phyloP scores from a whole-genome alignment of 768 basidiomycete species.

The Macrolepiota dolichaula region DNA sequence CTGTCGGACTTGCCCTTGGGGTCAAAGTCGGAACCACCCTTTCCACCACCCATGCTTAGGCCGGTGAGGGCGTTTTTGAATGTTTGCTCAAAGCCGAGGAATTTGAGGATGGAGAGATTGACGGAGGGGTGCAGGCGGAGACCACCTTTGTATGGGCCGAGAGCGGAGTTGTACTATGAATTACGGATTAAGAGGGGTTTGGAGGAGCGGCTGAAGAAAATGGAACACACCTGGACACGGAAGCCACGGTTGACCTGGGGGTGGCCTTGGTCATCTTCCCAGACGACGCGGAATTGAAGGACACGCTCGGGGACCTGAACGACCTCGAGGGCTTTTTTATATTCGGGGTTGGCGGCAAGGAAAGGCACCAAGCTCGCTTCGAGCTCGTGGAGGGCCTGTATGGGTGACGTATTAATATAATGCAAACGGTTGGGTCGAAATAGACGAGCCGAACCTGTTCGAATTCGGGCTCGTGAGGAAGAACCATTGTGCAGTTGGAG shows the following conservation, averaged over 20 bases:
- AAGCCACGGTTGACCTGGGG: slow-evolving; percentile 71
- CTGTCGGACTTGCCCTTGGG: slow-evolving; percentile 77
- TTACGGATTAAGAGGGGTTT: background rate
- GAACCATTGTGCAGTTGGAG: slow-evolving; percentile 28
- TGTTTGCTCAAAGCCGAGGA: slow-evolving; percentile 79
- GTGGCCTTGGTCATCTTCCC: slow-evolving; percentile 69
- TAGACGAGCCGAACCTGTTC: slow-evolving; percentile 52
- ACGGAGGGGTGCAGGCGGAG: slow-evolving; percentile 76
- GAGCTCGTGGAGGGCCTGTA: slow-evolving; percentile 68
- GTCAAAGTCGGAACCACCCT: slow-evolving; percentile 79
- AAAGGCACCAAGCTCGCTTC: slow-evolving; percentile 59
- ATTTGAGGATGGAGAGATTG: slow-evolving; percentile 81
- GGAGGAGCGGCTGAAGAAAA: background rate
- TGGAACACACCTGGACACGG: slow-evolving; percentile 60
- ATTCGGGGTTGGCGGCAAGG: slow-evolving; percentile 62
- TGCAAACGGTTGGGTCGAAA: background rate
- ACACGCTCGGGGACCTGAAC: slow-evolving; percentile 55
- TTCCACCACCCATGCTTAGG: slow-evolving; percentile 74
- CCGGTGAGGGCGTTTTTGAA: slow-evolving; percentile 82
- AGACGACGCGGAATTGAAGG: slow-evolving; percentile 70
- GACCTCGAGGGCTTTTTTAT: slow-evolving; percentile 64
- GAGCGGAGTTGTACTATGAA: slow-evolving; percentile 66
- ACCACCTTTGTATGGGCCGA: slow-evolving; percentile 79
- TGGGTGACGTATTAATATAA: background rate
- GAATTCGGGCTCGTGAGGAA: slow-evolving; percentile 64